Evolutionary conservation across 176 grass and related monocot species (phyloP), one percentile per base, ranked within the genome.

Genomic region (Carex parvula): DNA sequence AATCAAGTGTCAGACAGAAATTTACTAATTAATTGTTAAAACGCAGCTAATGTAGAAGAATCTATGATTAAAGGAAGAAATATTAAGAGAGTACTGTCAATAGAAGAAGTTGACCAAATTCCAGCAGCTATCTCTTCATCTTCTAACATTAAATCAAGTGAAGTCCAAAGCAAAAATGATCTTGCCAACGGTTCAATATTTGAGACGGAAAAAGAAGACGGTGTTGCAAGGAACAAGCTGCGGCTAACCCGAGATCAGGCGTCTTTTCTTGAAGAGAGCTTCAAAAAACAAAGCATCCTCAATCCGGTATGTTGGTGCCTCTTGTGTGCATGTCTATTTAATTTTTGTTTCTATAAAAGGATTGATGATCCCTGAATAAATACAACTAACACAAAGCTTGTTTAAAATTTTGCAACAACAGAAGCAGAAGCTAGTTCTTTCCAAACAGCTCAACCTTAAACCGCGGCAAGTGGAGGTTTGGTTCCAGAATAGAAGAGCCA

Each of bases 401-500:
- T 41, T 17, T 13, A 16, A 16, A 52, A 54, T 68, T 13, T 39
- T 70, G 77, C 62, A 82, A 54, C 59, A 72, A 58, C 77, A 89
- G 83, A 89, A 85, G 58, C 78, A 85, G 55, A 85, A 80, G 83
- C 87, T 32, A 15, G 70, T 11, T 5, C 70, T 74, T 52, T 20
- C 70, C 3, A 35, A 71, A 35, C 53, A 67, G 55, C 78, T 89
- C 24, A 82, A 82, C 35, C 65, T 89, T 58, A 15, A 83, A n/a
- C 83, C 83, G 8, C 77, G 66, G 32, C 87, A 89, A 70, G 83
- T 89, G 64, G 87, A 85, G 56, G 87, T 89, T 18, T 85, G 87
- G 83, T 89, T 89, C 37, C 87, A 85, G 67, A 89, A 89, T 79
- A 83, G 83, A 29, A 64, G 83, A 53, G 78, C 83, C 20, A 85